Evolutionary conservation across 331 rosid species (phyloP).

Genomic region (Quercus phellos): DNA sequence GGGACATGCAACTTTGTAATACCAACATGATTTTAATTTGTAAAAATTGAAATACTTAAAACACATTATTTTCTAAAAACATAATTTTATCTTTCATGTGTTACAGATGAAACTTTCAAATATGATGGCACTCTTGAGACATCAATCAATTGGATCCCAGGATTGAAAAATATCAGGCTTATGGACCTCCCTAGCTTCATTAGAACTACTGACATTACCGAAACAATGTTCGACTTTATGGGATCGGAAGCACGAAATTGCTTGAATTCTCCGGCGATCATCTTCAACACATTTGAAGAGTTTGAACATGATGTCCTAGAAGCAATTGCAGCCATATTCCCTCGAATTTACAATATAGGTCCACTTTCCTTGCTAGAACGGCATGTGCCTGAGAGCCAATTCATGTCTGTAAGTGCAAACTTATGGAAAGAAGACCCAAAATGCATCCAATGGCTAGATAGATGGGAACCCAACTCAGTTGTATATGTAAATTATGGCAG

Average conservation of each 20-base stretch:
- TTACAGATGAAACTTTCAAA: constrained; percentile 7
- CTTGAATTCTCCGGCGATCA: constrained; percentile 32
- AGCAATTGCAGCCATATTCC: constrained; percentile 25
- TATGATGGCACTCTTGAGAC: background rate
- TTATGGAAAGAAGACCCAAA: constrained; percentile 36
- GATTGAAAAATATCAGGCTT: constrained; percentile 2
- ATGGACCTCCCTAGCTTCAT: constrained; percentile 42
- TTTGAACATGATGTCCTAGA: constrained; percentile 40
- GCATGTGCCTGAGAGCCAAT: constrained; percentile 16
- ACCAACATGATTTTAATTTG: background rate
- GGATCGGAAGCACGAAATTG: constrained; percentile 19
- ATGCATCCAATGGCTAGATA: constrained; percentile 32
- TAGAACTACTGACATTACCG: constrained; percentile 18
- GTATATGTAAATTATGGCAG: constrained; percentile 45
- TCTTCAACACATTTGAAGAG: constrained; percentile 49
- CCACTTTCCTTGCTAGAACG: constrained; percentile 23
- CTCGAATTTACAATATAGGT: constrained; percentile 39
- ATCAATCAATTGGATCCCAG: constrained; percentile 10
- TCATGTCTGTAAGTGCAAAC: constrained; percentile 19
- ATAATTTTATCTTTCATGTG: background rate
- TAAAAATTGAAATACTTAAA: background rate
- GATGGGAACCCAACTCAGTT: constrained; percentile 32
- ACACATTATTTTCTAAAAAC: too few relatives aligned
- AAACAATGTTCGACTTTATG: constrained; percentile 18
- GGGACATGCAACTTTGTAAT: background rate